Conservation (phyloP, 2,329 filamentous ascomycete genomes). For the Pseudopyricularia cyperi region DNA sequence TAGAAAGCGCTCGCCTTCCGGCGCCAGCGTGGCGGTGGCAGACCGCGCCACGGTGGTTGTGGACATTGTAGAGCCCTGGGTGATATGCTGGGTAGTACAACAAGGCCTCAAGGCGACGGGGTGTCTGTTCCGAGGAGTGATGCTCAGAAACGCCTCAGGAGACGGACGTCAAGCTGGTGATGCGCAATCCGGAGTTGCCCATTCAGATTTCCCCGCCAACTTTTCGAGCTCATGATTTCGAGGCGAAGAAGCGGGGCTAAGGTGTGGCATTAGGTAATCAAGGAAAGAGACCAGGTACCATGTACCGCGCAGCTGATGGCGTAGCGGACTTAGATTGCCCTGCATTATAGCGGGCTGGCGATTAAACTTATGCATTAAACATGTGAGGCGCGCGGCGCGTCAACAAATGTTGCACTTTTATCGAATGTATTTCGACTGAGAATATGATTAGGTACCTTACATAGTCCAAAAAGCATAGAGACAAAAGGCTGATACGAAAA, state of each 20-base stretch:
- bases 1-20: slow-evolving; percentile 90
- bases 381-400: too few relatives aligned
- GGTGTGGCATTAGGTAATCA: background rate
- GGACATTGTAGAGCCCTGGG: background rate
- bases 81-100: background rate
- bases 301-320: background rate
- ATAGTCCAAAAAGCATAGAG: background rate
- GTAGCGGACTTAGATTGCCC: background rate
- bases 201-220: slow-evolving; percentile 2
- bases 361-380: background rate
- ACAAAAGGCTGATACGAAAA: background rate
- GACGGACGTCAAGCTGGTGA: too few relatives aligned
- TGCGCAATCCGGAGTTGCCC: slow-evolving; percentile 2
- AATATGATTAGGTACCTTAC: background rate
- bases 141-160: background rate
- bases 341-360: background rate
- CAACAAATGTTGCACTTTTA: too few relatives aligned
- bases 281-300: too few relatives aligned
- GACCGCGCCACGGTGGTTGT: slow-evolving; percentile 15
- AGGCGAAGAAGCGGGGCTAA: background rate
- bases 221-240: background rate
- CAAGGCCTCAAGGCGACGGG: background rate
- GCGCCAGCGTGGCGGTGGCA: slow-evolving; percentile 54
- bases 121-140: background rate
- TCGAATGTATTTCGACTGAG: background rate